phyloP scores from a whole-genome alignment of 768 basidiomycete species.

The Pleurotus pulmonarius region DNA sequence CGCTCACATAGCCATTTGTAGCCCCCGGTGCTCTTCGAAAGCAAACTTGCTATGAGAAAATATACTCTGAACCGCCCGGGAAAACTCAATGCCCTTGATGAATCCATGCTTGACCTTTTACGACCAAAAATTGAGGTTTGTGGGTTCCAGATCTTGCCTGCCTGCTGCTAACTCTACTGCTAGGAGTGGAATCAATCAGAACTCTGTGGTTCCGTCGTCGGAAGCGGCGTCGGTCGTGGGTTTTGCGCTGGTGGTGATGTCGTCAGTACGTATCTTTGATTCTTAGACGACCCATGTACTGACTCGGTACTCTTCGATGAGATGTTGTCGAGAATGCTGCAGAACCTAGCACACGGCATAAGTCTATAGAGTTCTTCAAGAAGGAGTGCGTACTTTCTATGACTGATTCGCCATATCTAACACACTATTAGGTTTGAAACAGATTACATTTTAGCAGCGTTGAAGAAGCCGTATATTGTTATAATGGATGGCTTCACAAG shows the following conservation, averaged over 20 bases:
- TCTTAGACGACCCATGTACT: not conserved
- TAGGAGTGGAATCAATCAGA: constrained; percentile 77
- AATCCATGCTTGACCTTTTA: constrained; percentile 71
- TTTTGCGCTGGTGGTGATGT: constrained; percentile 98
- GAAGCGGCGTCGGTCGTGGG: constrained; percentile 65
- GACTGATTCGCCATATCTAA: constrained; percentile 8
- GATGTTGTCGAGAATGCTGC: constrained; percentile 54
- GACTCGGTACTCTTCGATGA: constrained; percentile 20
- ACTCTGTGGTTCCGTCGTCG: constrained; percentile 69
- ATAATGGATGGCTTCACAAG: constrained; percentile 91
- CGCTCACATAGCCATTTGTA: constrained; percentile 18
- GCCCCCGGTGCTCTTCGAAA: constrained; percentile 66
- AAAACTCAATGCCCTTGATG: constrained; percentile 81
- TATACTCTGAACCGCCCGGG: constrained; percentile 77
- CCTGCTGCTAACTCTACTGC: constrained; percentile 8
- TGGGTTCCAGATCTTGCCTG: constrained; percentile 5
- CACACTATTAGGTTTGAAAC: constrained; percentile 62
- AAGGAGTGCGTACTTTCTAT: constrained; percentile 60
- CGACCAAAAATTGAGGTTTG: constrained; percentile 71
- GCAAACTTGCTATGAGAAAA: constrained; percentile 56
- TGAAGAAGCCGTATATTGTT: constrained; percentile 86
- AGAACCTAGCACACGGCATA: constrained; percentile 45
- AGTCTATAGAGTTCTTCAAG: constrained; percentile 86
- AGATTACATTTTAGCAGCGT: constrained; percentile 65
- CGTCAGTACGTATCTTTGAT: constrained; percentile 55